Percentiles rank a stretch among this genome's conserved stretches.
These are phyloP conservation scores for Hypomontagnella submonticulosa DNA, from an alignment of 495 filamentous ascomycete species.

Conservation along the genomic window DNA sequence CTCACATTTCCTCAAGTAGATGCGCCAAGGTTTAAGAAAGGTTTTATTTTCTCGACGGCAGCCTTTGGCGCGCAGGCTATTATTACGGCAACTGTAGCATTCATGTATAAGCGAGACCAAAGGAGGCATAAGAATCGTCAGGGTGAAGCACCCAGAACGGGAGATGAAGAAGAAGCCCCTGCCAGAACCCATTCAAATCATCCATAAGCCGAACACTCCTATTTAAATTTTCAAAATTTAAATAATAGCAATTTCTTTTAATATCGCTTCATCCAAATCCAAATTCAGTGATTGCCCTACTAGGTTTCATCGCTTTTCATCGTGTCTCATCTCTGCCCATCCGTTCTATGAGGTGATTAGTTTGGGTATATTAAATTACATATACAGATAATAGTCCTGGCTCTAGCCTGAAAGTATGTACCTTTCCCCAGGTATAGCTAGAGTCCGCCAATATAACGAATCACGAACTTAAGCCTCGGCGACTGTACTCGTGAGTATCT, in stretches of 20 bases:
- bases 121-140: slow-evolving; percentile 19
- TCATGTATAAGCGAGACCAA: slow-evolving; percentile 43
- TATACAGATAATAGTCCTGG: slow-evolving; percentile 9
- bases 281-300: too few relatives aligned
- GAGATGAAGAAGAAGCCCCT: slow-evolving; percentile 30
- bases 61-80: slow-evolving; percentile 45
- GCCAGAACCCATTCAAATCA: slow-evolving; percentile 9
- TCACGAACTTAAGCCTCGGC: neutral
- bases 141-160: slow-evolving; percentile 5
- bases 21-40: slow-evolving; percentile 54
- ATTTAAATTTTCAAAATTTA: neutral
- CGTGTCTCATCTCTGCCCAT: neutral
- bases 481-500: neutral
- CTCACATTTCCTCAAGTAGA: slow-evolving; percentile 56
- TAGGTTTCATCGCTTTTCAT: neutral
- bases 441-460: too few relatives aligned
- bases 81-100: slow-evolving; percentile 43
- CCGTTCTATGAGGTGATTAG: neutral
- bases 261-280: too few relatives aligned
- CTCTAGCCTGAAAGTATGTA: neutral
- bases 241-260: neutral
- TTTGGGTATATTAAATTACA: slow-evolving; percentile 13
- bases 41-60: slow-evolving; percentile 47
- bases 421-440: too few relatives aligned
- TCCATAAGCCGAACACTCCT: neutral